Base-by-base conservation (phyloP, 768 basidiomycete species). In the Kwoniella mangroviensis region DNA sequence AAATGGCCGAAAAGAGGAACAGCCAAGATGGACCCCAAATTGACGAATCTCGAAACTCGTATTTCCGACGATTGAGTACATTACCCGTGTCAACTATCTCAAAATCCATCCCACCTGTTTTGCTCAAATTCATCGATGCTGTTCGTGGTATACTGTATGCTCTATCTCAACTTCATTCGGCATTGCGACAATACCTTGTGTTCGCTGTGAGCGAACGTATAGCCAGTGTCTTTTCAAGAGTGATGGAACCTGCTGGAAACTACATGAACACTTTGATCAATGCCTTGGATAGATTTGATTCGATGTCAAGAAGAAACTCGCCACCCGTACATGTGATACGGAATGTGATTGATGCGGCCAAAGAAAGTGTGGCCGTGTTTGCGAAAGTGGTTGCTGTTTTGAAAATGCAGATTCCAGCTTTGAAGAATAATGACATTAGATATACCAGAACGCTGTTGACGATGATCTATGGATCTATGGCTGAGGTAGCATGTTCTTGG, bases 71-170 rank as follows among this genome's bases (percentile, higher is more conserved):
- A n/a, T 86, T 96, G 24, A 94, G 93, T 2, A 89, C 90, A 41
- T 84, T 93, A 4, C 91, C 91, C 1, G 84, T 85, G 0, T 87
- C 88, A 41, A 84, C 86, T 9, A 86, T 89, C 41, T 86, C 89
- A 21, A 88, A 87, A 73, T 86, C 89, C 21, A 87, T 97, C 10
- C 92, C 95, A 0, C 84, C 86, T 17, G 84, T 90, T 15, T 85
- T 98, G 9, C 84, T 89, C 22, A 86, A 86, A 51, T 86, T 96
- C 53, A 87, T 94, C 54, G 94, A 98, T 77, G 90, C 91, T n/a
- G 90, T 93, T 56, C 90, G 97, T 28, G 94, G 92, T 24, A 90
- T 98, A 67, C 87, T 98, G 49, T 98, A 97, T 80, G 91, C 93
- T 2, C 86, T 94, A 72, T 92, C 92, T 52, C 95, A 98, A 83